A percentile compares a stretch with the other conserved stretches of the same genome.
phyloP scores from a whole-genome alignment of 164 flowering plant species.

The Aristolochia fimbriata region DNA sequence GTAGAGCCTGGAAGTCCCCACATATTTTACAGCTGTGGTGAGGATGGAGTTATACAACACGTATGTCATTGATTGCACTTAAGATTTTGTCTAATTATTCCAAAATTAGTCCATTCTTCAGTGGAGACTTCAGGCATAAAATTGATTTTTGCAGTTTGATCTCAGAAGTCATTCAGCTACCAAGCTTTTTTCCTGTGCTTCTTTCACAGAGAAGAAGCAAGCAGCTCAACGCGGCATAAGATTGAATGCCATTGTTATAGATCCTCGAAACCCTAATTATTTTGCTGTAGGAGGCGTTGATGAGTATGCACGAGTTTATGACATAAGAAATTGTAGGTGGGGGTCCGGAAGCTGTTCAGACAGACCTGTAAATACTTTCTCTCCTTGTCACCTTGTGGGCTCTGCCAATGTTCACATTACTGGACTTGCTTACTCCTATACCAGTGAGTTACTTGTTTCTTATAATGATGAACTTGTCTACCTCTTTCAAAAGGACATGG shows the following conservation, averaged over 20 bases:
- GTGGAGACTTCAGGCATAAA: not conserved
- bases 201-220: slow-evolving; percentile 25
- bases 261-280: slow-evolving; percentile 56
- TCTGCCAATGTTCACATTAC: slow-evolving; percentile 41
- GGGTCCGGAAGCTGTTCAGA: slow-evolving; percentile 29
- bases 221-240: slow-evolving; percentile 14
- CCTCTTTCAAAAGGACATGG: slow-evolving; percentile 54
- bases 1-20: slow-evolving; percentile 76
- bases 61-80: slow-evolving; percentile 21
- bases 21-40: slow-evolving; percentile 63
- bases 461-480: slow-evolving; percentile 68
- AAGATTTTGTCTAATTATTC: not conserved
- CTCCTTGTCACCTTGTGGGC: slow-evolving; percentile 42
- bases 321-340: slow-evolving; percentile 39
- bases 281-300: slow-evolving; percentile 64
- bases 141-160: slow-evolving; percentile 55
- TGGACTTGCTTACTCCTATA: slow-evolving; percentile 51
- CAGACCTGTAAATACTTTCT: slow-evolving; percentile 34
- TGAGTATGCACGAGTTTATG: slow-evolving; percentile 70
- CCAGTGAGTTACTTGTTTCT: slow-evolving; percentile 64
- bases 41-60: slow-evolving; percentile 65
- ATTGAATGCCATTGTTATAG: slow-evolving; percentile 53
- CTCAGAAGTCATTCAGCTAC: slow-evolving; percentile 43
- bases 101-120: too few species aligned
- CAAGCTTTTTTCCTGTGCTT: slow-evolving; percentile 48